phyloP scores from a whole-genome alignment of 164 flowering plant genomes.

The Dillenia suffruticosa region DNA sequence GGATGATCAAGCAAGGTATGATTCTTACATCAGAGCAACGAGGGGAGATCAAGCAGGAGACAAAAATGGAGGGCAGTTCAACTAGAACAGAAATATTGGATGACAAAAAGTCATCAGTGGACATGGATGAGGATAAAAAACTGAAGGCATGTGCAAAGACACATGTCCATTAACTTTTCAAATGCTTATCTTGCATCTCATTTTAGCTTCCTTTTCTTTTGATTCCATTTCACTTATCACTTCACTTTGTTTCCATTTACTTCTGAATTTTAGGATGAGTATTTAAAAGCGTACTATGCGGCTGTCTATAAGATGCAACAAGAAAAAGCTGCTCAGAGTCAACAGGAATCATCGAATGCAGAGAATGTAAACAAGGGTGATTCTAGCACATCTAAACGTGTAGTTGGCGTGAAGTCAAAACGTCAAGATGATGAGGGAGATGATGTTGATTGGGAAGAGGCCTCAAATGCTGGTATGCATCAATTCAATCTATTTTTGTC shows the following conservation, averaged over 20 bases:
- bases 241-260: background rate
- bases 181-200: background rate
- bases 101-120: constrained; percentile 54
- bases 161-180: background rate
- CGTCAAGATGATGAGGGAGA: constrained; percentile 59
- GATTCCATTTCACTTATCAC: background rate
- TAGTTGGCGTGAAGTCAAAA: constrained; percentile 78
- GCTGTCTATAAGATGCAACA: constrained; percentile 60
- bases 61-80: constrained; percentile 42
- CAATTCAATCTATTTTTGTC: too few relatives aligned
- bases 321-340: constrained; percentile 43
- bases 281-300: constrained; percentile 84
- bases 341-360: constrained; percentile 27
- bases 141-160: constrained; percentile 43
- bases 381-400: constrained; percentile 40
- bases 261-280: constrained; percentile 56
- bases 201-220: background rate
- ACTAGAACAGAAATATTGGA: constrained; percentile 32
- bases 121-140: constrained; percentile 38
- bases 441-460: constrained; percentile 89
- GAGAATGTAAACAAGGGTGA: constrained; percentile 14
- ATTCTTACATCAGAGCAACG: constrained; percentile 87
- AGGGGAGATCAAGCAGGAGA: constrained; percentile 64
- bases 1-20: constrained; percentile 99
- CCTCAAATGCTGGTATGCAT: constrained; percentile 54